Percentiles rank a stretch among this genome's conserved stretches.
Conservation (phyloP, 768 basidiomycete species). For the Mycena galopus region DNA sequence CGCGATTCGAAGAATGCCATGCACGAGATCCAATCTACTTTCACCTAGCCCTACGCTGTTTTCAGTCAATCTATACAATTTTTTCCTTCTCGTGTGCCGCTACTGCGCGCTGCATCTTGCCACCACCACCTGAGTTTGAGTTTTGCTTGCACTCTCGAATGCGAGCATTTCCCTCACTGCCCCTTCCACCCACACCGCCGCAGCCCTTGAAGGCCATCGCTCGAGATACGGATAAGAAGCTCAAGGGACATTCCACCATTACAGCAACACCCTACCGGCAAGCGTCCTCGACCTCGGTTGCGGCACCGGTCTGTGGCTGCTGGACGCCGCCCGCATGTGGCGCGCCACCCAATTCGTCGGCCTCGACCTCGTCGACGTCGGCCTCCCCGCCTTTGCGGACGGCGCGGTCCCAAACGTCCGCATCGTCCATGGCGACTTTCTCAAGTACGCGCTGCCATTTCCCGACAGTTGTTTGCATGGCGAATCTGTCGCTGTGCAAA, state of each 20-base stretch:
- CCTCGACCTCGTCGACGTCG: slow-evolving; percentile 71
- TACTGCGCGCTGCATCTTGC: too few species aligned
- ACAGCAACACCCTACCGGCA: slow-evolving; percentile 60
- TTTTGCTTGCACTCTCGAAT: too few species aligned
- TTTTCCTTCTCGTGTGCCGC: too few species aligned
- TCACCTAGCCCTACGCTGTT: too few species aligned
- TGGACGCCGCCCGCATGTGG: slow-evolving; percentile 75
- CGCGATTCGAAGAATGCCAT: too few species aligned
- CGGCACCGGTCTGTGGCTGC: slow-evolving; percentile 78
- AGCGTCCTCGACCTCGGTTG: slow-evolving; percentile 83
- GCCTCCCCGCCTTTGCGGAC: slow-evolving; percentile 50
- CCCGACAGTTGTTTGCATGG: slow-evolving; percentile 76
- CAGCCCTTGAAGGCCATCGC: too few species aligned
- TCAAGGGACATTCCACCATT: slow-evolving; percentile 72
- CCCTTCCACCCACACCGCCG: too few species aligned
- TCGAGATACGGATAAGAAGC: too few species aligned
- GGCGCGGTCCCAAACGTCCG: slow-evolving; percentile 47
- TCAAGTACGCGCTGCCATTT: slow-evolving; percentile 73
- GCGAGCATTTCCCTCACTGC: too few species aligned
- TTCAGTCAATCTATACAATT: too few species aligned
- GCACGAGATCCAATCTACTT: too few species aligned
- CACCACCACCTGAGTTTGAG: too few species aligned
- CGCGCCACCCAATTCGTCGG: slow-evolving; percentile 69
- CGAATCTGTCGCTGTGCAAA: slow-evolving; percentile 71
- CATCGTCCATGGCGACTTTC: slow-evolving; percentile 74